phyloP scores from a whole-genome alignment of 208 protist genomes.

The Tritrichomonas musculus region DNA sequence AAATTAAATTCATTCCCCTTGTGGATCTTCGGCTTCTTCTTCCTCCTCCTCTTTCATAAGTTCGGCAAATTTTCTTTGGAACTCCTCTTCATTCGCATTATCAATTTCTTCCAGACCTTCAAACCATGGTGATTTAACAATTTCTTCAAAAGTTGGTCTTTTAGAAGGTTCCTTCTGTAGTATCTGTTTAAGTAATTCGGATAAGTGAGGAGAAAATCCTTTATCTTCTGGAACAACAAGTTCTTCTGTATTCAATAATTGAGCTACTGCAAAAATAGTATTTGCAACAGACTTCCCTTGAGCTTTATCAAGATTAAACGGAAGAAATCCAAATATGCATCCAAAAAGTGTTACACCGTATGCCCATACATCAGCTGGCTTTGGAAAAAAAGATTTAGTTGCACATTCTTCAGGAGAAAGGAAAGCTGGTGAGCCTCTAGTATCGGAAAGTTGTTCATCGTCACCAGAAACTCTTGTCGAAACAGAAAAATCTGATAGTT shows the following conservation, averaged over 20 bases:
- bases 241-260: not conserved
- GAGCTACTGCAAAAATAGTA: not conserved
- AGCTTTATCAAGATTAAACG: not conserved
- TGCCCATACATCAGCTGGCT: constrained; percentile 18
- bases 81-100: too few relatives aligned
- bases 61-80: too few relatives aligned
- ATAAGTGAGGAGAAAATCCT: not conserved
- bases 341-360: not conserved
- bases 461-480: not conserved
- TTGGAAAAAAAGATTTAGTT: not conserved
- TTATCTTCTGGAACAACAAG: not conserved
- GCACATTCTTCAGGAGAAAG: constrained; percentile 7
- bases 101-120: too few relatives aligned
- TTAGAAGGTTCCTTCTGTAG: not conserved
- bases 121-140: not conserved
- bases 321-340: not conserved
- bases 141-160: not conserved
- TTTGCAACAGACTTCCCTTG: not conserved
- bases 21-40: too few relatives aligned
- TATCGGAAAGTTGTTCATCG: not conserved
- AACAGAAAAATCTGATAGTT: constrained; percentile 5
- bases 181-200: not conserved
- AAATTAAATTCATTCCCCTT: too few relatives aligned
- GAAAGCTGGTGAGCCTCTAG: not conserved
- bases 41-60: too few relatives aligned